Conservation (phyloP, 2,329 filamentous ascomycete species). For the Colletotrichum nymphaeae region DNA sequence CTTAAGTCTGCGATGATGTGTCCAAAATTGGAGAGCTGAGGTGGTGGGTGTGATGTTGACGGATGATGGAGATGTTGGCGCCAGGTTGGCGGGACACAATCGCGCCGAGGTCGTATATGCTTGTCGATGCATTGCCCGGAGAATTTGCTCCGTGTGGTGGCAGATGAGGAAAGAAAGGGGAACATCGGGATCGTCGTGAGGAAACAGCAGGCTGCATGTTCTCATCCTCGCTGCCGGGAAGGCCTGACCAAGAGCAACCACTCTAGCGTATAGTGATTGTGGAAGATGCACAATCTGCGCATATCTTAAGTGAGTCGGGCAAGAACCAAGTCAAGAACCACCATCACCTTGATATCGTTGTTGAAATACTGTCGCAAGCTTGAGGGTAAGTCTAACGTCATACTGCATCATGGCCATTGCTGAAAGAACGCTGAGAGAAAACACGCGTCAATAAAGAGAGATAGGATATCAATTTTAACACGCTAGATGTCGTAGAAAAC, state of each 20-base stretch:
- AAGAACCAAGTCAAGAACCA: neutral
- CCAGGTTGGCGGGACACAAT: neutral
- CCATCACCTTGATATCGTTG: neutral
- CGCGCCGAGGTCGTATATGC: neutral
- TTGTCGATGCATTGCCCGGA: neutral
- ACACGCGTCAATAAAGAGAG: neutral
- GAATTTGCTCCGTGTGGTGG: too few relatives aligned
- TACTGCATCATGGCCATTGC: neutral
- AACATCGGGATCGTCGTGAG: neutral
- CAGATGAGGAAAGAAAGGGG: neutral
- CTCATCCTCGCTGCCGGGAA: neutral
- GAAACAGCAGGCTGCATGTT: neutral
- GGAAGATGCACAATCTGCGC: neutral
- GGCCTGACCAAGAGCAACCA: neutral
- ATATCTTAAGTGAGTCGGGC: neutral
- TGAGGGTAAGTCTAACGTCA: neutral
- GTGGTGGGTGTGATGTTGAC: conserved; percentile 12
- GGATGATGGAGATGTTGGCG: neutral
- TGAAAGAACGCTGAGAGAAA: neutral
- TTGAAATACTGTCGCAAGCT: neutral
- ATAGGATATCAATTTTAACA: conserved; percentile 9
- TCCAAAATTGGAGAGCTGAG: conserved; percentile 23
- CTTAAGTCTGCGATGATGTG: conserved; percentile 28
- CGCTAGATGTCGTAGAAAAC: neutral
- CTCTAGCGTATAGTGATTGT: neutral